Evolutionary conservation across 176 grass and related monocot genomes (phyloP).

Genomic region (Musa itinerans): DNA sequence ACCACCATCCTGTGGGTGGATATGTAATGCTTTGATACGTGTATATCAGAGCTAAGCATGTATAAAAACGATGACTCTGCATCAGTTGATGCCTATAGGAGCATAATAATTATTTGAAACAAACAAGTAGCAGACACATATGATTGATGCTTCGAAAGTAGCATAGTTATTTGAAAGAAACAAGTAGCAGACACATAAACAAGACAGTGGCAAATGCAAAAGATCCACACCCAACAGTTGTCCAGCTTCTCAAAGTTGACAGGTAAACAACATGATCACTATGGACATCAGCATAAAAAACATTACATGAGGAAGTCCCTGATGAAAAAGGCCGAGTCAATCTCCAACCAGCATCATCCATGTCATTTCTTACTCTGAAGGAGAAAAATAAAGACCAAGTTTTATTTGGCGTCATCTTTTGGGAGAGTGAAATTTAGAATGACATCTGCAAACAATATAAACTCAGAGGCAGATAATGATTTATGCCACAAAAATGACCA

Average conservation of each 20-base stretch:
- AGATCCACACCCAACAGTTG: neutral
- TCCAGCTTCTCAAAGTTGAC: neutral
- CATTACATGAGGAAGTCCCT: neutral
- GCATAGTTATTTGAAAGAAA: neutral
- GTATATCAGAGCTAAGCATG: too few species aligned
- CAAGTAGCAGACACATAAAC: neutral
- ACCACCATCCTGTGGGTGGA: too few species aligned
- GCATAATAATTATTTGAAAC: neutral
- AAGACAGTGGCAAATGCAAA: neutral
- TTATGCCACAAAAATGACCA: neutral
- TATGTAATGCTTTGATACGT: too few species aligned
- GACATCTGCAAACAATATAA: neutral
- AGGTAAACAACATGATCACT: neutral
- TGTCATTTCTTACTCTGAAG: neutral
- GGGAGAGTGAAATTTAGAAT: neutral
- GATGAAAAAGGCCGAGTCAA: neutral
- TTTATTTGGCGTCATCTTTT: neutral
- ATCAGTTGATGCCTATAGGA: too few species aligned
- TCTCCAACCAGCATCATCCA: neutral
- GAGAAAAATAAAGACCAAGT: neutral
- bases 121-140: neutral
- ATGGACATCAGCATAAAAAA: neutral
- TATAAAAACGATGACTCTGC: too few species aligned
- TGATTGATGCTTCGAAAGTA: neutral
- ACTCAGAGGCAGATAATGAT: too few species aligned